Evolutionary conservation across 2,329 filamentous ascomycete genomes (phyloP).

Genomic region (Verticillium isaacii): DNA sequence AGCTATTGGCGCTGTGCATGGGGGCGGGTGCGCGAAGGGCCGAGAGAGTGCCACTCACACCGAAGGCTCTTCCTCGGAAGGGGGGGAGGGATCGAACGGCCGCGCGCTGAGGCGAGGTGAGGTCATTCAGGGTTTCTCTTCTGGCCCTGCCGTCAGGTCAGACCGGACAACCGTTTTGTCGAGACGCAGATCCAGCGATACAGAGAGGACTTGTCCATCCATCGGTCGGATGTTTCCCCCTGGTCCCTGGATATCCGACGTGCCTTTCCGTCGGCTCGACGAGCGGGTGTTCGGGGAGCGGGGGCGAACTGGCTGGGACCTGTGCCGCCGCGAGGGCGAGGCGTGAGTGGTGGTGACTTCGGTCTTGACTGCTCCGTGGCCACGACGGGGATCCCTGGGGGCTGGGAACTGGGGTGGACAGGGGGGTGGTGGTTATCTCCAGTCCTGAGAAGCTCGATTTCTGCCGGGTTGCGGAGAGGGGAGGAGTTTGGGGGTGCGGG

Average conservation of each 20-base stretch:
- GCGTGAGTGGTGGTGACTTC: conserved; percentile 1
- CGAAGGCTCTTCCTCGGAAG: not conserved
- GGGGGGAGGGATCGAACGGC: not conserved
- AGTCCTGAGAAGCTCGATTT: not conserved
- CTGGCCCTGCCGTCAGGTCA: no score
- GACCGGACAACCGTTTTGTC: no score
- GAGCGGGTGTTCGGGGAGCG: not conserved
- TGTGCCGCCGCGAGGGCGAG: not conserved
- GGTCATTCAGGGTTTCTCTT: not conserved
- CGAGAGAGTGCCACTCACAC: not conserved
- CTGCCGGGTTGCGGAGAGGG: conserved; percentile 1
- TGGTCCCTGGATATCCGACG: not conserved
- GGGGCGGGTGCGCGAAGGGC: not conserved
- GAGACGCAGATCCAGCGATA: not conserved
- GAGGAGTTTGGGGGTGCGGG: not conserved
- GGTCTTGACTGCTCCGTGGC: conserved; percentile 6
- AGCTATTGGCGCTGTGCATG: not conserved
- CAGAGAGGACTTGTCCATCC: not conserved
- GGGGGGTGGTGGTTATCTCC: not conserved
- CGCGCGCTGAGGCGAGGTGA: not conserved
- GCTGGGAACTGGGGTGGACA: not conserved
- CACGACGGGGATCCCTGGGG: conserved; percentile 1
- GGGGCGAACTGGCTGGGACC: not conserved
- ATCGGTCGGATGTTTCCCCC: not conserved
- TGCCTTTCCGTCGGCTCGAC: not conserved